Percentiles rank a stretch among this genome's conserved stretches.
phyloP scores from a whole-genome alignment of 805 yeast genomes.

The Zygoascus bituminiphila region DNA sequence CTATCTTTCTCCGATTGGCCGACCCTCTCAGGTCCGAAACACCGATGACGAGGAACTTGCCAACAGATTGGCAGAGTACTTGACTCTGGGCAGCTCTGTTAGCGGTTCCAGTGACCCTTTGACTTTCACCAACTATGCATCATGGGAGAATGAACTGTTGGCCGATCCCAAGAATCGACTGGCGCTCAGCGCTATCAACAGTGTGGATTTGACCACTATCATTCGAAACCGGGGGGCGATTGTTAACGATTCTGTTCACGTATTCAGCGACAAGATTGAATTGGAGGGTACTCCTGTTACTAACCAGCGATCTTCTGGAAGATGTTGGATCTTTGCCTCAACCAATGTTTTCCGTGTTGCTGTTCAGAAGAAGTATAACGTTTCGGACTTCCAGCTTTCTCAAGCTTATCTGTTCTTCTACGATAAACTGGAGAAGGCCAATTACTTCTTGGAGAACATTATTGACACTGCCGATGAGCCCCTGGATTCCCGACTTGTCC shows the following conservation, averaged over 20 bases:
- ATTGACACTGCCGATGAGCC: constrained; percentile 60
- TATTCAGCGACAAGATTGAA: constrained; percentile 38
- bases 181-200: constrained; percentile 47
- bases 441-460: constrained; percentile 69
- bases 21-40: neutral
- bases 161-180: constrained; percentile 43
- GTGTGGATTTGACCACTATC: constrained; percentile 37
- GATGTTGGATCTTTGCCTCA: constrained; percentile 88
- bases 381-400: constrained; percentile 65
- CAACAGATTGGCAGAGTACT: neutral
- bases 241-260: constrained; percentile 18
- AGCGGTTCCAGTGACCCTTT: constrained; percentile 27
- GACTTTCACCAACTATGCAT: constrained; percentile 26
- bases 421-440: constrained; percentile 80
- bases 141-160: constrained; percentile 41
- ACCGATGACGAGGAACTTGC: constrained; percentile 1
- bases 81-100: constrained; percentile 1
- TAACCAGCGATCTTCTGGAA: constrained; percentile 67
- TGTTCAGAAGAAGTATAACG: constrained; percentile 52
- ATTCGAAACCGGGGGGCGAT: constrained; percentile 22
- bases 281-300: constrained; percentile 60
- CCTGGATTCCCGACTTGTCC: constrained; percentile 63
- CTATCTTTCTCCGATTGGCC: neutral
- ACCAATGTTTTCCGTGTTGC: constrained; percentile 63
- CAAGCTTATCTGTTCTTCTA: constrained; percentile 77